Evolutionary conservation across 768 basidiomycete species (phyloP).

Genomic region (Phylloporus sp.): DNA sequence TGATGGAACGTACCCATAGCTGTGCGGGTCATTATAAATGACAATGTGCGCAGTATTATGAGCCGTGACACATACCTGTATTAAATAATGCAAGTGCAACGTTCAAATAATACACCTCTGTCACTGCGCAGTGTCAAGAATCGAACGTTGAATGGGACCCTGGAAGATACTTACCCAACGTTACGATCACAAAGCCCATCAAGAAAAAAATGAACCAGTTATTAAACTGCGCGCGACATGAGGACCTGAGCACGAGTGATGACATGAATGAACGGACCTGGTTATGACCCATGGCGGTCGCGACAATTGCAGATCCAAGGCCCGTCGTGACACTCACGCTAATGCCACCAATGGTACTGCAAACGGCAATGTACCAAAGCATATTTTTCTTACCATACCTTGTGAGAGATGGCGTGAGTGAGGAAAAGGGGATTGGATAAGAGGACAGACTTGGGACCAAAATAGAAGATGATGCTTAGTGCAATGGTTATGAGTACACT

Average conservation of each 20-base stretch:
- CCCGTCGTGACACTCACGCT: constrained; percentile 94
- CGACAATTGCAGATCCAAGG: constrained; percentile 86
- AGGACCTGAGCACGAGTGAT: not conserved
- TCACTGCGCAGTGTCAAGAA: constrained; percentile 43
- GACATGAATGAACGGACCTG: constrained; percentile 47
- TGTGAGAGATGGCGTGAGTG: constrained; percentile 18
- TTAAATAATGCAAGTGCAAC: constrained; percentile 95
- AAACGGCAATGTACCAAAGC: constrained; percentile 94
- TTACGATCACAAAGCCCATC: constrained; percentile 75
- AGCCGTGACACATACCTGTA: constrained; percentile 52
- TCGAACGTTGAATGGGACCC: not conserved
- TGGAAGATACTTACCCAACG: constrained; percentile 55
- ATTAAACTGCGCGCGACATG: constrained; percentile 60
- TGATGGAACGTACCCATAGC: constrained; percentile 57
- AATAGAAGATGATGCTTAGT: constrained; percentile 74
- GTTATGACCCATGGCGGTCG: constrained; percentile 68
- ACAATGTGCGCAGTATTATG: not conserved
- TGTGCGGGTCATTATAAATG: constrained; percentile 23
- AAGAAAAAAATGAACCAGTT: constrained; percentile 91
- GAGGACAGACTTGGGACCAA: constrained; percentile 64
- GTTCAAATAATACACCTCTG: constrained; percentile 94
- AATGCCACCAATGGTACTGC: constrained; percentile 95
- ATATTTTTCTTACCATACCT: constrained; percentile 89
- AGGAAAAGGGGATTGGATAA: not conserved
- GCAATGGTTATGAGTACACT: constrained; percentile 61